Evolutionary conservation across 768 basidiomycete species (phyloP).

Genomic region (Suillus plorans): DNA sequence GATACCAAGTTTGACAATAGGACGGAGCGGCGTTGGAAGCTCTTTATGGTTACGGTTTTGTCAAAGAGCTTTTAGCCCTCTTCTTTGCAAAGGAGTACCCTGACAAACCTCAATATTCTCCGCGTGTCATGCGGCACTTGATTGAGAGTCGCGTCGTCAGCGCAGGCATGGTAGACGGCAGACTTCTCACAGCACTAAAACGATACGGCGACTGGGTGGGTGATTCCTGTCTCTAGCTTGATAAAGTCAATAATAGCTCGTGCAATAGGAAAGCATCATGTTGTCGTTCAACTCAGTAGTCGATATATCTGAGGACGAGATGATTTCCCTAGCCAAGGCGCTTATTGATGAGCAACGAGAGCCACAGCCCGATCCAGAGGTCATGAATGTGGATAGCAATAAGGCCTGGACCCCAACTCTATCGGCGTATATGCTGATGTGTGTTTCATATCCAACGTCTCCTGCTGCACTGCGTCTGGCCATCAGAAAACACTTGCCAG

Average conservation of each 20-base stretch:
- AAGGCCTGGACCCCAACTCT: conserved; percentile 32
- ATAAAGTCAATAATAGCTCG: background rate
- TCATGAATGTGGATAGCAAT: conserved; percentile 39
- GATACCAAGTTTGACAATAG: conserved; percentile 6
- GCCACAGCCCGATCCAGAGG: conserved; percentile 15
- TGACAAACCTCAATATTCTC: conserved; percentile 45
- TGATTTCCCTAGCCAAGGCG: conserved; percentile 51
- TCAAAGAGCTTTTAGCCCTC: conserved; percentile 55
- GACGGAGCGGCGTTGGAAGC: conserved; percentile 17
- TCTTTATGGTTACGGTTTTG: conserved; percentile 47
- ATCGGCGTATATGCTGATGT: conserved; percentile 36
- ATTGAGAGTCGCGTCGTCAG: conserved; percentile 56
- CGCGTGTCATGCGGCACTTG: conserved; percentile 57
- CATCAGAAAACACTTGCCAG: conserved; percentile 39
- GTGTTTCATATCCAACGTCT: conserved; percentile 42
- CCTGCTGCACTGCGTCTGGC: conserved; percentile 41
- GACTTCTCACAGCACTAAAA: conserved; percentile 53
- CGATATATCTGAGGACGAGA: conserved; percentile 66
- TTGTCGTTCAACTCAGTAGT: conserved; percentile 52
- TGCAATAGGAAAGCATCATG: conserved; percentile 38
- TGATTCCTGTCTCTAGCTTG: background rate
- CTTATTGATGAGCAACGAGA: conserved; percentile 41
- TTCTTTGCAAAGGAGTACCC: conserved; percentile 39
- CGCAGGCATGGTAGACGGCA: conserved; percentile 60
- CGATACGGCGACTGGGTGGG: conserved; percentile 69